Evolutionary conservation across 768 basidiomycete genomes (phyloP).

Genomic region (Kwoniella sp.): DNA sequence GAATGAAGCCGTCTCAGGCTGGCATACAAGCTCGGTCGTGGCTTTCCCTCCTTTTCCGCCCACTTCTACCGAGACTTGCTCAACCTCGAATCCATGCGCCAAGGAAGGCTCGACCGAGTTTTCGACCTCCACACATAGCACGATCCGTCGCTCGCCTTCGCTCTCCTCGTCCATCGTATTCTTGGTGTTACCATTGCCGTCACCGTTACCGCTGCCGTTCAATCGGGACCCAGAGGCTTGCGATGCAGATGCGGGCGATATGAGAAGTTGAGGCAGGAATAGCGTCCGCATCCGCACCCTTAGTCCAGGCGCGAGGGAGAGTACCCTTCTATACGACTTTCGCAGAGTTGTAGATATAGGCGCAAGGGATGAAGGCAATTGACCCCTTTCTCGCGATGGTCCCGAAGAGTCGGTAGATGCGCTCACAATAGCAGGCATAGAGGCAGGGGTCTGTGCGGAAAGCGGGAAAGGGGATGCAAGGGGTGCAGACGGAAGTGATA

Average conservation of each 20-base stretch:
- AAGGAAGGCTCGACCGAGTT: slow-evolving; percentile 60
- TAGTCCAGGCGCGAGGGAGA: slow-evolving; percentile 79
- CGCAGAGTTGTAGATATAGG: slow-evolving; percentile 68
- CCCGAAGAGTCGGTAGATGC: slow-evolving; percentile 61
- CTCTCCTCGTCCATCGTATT: slow-evolving; percentile 58
- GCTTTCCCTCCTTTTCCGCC: slow-evolving; percentile 64
- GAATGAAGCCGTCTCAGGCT: slow-evolving; percentile 61
- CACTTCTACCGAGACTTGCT: slow-evolving; percentile 73
- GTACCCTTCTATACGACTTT: slow-evolving; percentile 79
- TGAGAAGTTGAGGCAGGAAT: slow-evolving; percentile 71
- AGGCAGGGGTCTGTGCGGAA: slow-evolving; percentile 32
- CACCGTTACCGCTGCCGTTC: too few relatives aligned
- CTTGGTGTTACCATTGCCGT: slow-evolving; percentile 28
- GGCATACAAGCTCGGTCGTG: slow-evolving; percentile 44
- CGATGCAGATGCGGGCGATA: slow-evolving; percentile 70
- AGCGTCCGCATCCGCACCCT: slow-evolving; percentile 92
- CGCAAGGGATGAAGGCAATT: slow-evolving; percentile 25
- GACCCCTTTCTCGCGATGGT: slow-evolving; percentile 37
- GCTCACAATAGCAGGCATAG: slow-evolving; percentile 58
- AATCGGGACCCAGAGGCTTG: too few relatives aligned
- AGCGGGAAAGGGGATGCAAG: slow-evolving; percentile 56
- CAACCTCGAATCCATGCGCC: slow-evolving; percentile 71
- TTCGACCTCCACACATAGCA: slow-evolving; percentile 89
- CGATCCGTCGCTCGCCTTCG: slow-evolving; percentile 79
- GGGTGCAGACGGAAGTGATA: slow-evolving; percentile 64